These are phyloP conservation scores for Podospora sp. DNA, from an alignment of 495 filamentous ascomycete genomes.

Conservation along the genomic window DNA sequence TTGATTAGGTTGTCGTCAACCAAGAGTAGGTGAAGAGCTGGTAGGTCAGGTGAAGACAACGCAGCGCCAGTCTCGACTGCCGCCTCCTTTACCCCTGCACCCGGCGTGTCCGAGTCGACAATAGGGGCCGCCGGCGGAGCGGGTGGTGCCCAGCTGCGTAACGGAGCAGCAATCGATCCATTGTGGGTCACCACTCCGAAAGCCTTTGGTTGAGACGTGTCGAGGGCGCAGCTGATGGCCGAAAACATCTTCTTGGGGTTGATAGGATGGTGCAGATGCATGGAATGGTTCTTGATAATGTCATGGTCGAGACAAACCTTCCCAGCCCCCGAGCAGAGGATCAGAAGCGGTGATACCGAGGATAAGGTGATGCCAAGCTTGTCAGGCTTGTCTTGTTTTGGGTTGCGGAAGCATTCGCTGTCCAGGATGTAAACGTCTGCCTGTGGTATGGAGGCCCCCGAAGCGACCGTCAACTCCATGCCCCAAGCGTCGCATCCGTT, in stretches of 20 bases:
- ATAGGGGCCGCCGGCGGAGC: too few relatives aligned
- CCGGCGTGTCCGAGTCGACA: background rate
- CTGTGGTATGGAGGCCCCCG: slow-evolving; percentile 13
- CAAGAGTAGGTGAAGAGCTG: slow-evolving; percentile 55
- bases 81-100: background rate
- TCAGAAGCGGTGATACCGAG: slow-evolving; percentile 19
- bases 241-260: slow-evolving; percentile 27
- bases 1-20: slow-evolving; percentile 81
- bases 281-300: slow-evolving; percentile 5
- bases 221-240: slow-evolving; percentile 14
- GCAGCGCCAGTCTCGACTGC: slow-evolving; percentile 24
- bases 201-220: background rate
- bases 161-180: background rate
- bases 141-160: background rate
- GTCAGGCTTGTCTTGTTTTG: background rate
- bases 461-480: slow-evolving; percentile 21
- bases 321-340: slow-evolving; percentile 27
- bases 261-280: slow-evolving; percentile 33
- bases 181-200: slow-evolving; percentile 29
- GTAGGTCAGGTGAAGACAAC: slow-evolving; percentile 29
- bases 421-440: slow-evolving; percentile 33
- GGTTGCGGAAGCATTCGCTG: background rate
- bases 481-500: slow-evolving; percentile 25
- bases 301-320: slow-evolving; percentile 15
- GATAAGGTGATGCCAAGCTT: slow-evolving; percentile 1